Base-by-base conservation (phyloP, 1,139 yeast genomes). In the Candida neerlandica region DNA sequence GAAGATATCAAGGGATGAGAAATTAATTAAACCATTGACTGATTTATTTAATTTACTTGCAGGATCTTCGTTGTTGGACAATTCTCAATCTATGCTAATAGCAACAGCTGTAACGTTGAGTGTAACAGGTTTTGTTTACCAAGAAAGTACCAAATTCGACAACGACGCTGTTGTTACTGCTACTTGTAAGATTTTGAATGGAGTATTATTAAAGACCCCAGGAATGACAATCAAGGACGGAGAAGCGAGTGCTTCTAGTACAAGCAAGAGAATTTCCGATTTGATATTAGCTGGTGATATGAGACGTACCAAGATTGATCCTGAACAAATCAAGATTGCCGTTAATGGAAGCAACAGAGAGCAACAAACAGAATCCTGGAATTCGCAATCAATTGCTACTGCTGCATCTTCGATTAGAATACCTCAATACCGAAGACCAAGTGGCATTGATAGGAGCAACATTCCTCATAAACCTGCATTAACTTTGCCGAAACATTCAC, bases 341-440 rank as follows among this genome's bases (percentile, higher is more conserved):
- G 41, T 26, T 18, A 18, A 34, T 26, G 34, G 21, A 16, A 12
- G 10, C 16, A 32, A 30, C 14, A 26, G 29, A 5, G 16, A 10
- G 14, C 12, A 14, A 33, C 21, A 41, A 16, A 21, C 29, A 21
- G 35, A 43, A 3, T 15, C 33, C 5, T 42, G 45, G 41, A 43
- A 43, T 34, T 12, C 34, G 11, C 16, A 26, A 12, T 15, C 30
- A n/a, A 23, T 37, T 19, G 21, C 27, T 9, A 42, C 39, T 30
- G 21, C 43, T 5, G 39, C 40, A 7, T 12, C 49, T 19, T 55
- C 60, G 1, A 61, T 76, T 47, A 73, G 65, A 50, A 65, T 75
- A 58, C 82, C 81, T 0, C 74, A 66, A 34, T 77, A 77, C 52
- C 66, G 63, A 54, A 73, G 70, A 49, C 75, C 77, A 1, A 64